Base-by-base conservation (phyloP, 1,284 basidiomycete species). In the Microbotryum scabiosae region DNA sequence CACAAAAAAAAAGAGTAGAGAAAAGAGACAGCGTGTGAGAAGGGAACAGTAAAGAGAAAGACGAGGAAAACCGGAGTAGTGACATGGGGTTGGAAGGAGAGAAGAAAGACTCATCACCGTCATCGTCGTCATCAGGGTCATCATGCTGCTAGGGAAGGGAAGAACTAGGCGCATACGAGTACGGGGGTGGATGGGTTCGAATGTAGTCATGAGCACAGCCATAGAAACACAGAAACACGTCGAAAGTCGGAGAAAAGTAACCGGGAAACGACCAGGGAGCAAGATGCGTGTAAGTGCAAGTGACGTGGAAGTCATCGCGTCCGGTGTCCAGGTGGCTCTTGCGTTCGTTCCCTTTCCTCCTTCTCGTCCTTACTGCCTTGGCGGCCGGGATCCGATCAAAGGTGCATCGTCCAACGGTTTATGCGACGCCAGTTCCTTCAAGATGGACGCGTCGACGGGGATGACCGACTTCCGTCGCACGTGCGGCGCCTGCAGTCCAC, bases 371-470 rank as follows among this genome's bases (percentile, higher is more conserved):
- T 41, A 41, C 16, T 41, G 46, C 20, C 32, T 36, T 10, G 47
- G n/a, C 16, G 49, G 51, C 41, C 18, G 25, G 2, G 28, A 20
- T n/a, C 57, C 57, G 5, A 30, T 65, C 20, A 67, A 55, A 3
- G 65, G 63, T 3, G 56, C 57, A 25, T 67, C 66, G 49, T 67
- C 66, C 53, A 67, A 63, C 66, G 66, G 62, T 63, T 75, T 74
- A 66, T 76, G 74, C n/a, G 70, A 69, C 5, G 72, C 69, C 47
- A 76, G 66, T 64, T 76, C 75, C 56, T 70, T 70, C 53, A 76
- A 63, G 18, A 76, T 74, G 20, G 70, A 70, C 10, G 75, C 72
- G 59, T 75, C 75, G 63, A 76, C 72, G 30, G 75, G 75, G 56
- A 76, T 76, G 21, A 75, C 74, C 36, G 72, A 73, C 66, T 76